Evolutionary conservation across 2,329 filamentous ascomycete species (phyloP).

Genomic region (Alternaria arborescens): DNA sequence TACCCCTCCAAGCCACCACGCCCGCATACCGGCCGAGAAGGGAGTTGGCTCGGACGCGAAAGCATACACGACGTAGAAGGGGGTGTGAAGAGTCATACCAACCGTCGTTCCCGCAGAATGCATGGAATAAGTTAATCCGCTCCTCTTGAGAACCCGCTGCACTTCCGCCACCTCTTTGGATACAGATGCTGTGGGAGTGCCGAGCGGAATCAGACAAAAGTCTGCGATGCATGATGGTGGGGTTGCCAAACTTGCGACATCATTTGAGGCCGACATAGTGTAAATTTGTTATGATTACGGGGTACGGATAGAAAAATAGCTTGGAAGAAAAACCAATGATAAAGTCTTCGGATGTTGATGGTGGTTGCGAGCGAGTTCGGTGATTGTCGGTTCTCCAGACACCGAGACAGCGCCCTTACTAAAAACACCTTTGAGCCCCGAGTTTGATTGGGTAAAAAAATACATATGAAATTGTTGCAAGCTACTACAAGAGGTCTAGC

Average conservation of each 20-base stretch:
- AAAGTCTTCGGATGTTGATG: not conserved
- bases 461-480: not conserved
- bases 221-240: constrained; percentile 83
- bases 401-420: not conserved
- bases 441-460: not conserved
- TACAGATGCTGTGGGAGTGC: constrained; percentile 60
- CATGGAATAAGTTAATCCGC: constrained; percentile 84
- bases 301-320: not conserved
- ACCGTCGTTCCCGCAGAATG: constrained; percentile 94
- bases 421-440: not conserved
- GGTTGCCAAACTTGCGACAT: constrained; percentile 56
- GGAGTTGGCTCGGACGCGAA: constrained; percentile 6
- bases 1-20: constrained; percentile 10
- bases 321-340: not conserved
- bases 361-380: not conserved
- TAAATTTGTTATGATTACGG: not conserved
- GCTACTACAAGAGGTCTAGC: not conserved
- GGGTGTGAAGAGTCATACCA: constrained; percentile 62
- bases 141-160: constrained; percentile 82
- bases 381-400: not conserved
- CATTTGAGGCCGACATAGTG: constrained; percentile 31
- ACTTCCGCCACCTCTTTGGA: constrained; percentile 81
- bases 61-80: not conserved
- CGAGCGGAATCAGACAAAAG: constrained; percentile 89
- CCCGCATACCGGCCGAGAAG: constrained; percentile 16